phyloP scores from a whole-genome alignment of 108 stramenopile species.

The Nitzschia inconspicua region DNA sequence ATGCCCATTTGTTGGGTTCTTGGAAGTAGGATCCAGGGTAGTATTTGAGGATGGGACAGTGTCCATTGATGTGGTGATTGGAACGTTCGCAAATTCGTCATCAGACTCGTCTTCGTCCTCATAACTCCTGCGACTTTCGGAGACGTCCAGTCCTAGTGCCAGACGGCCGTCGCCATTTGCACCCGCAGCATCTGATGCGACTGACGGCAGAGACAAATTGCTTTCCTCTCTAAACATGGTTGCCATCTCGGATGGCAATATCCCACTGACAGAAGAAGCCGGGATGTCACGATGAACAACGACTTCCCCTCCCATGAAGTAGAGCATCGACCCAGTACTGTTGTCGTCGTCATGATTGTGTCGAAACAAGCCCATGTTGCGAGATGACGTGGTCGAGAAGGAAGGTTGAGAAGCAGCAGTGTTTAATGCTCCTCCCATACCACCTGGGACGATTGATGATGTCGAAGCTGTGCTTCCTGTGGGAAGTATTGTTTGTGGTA shows the following conservation, averaged over 20 bases:
- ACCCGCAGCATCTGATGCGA: background rate
- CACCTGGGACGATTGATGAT: no score
- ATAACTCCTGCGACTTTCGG: background rate
- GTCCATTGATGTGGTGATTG: constrained; percentile 6
- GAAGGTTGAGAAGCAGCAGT: background rate
- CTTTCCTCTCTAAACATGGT: background rate
- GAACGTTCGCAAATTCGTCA: background rate
- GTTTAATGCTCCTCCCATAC: no score
- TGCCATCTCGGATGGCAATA: background rate
- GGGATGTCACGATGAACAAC: constrained; percentile 23
- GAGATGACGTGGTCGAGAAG: constrained; percentile 5
- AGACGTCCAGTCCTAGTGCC: background rate
- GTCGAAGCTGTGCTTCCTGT: no score
- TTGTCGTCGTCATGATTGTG: constrained; percentile 25
- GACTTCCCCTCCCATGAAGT: constrained; percentile 50
- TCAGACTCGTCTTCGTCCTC: background rate
- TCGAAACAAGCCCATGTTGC: constrained; percentile 9
- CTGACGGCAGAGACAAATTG: constrained; percentile 9
- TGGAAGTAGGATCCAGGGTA: background rate
- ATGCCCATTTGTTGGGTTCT: background rate
- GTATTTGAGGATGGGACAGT: background rate
- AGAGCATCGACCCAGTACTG: constrained; percentile 30
- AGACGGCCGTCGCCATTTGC: background rate
- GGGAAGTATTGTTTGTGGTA: no score
- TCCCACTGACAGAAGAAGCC: background rate